These are phyloP conservation scores for Blastocystis sp. DNA, from an alignment of 352 stramenopile species.

Conservation along the genomic window DNA sequence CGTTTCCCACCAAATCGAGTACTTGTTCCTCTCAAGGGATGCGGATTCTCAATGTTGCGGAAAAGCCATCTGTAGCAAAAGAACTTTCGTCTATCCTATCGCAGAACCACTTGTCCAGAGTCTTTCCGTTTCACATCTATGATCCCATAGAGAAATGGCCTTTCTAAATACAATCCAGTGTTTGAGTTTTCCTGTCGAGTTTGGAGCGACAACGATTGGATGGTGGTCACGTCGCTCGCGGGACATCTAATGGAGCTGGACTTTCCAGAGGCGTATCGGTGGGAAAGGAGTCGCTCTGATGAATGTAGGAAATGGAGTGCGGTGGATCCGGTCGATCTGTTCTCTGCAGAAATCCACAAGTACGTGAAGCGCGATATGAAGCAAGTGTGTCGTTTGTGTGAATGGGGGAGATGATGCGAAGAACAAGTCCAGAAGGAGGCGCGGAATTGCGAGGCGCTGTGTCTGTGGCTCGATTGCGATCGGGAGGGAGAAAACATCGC, in stretches of 20 bases:
- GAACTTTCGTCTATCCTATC: constrained; percentile 85
- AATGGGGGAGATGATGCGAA: background rate
- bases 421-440: constrained; percentile 70
- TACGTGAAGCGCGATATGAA: constrained; percentile 74
- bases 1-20: background rate
- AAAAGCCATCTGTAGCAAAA: constrained; percentile 97
- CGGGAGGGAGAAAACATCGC: constrained; percentile 98
- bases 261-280: constrained; percentile 73
- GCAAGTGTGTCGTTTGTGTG: constrained; percentile 69
- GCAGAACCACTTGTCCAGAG: constrained; percentile 49
- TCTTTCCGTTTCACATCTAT: constrained; percentile 61
- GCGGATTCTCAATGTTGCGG: constrained; percentile 83
- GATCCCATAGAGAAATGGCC: constrained; percentile 59
- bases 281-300: too few species aligned
- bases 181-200: constrained; percentile 80
- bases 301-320: constrained; percentile 83
- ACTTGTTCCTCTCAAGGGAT: background rate
- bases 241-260: constrained; percentile 93
- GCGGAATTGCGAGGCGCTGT: constrained; percentile 70
- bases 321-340: constrained; percentile 83
- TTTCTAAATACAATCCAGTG: constrained; percentile 72
- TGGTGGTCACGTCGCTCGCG: constrained; percentile 86
- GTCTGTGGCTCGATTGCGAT: constrained; percentile 98
- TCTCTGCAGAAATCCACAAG: constrained; percentile 76
- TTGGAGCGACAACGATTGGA: constrained; percentile 68